Evolutionary conservation across 106 monocot genomes (phyloP), one percentile per base, ranked within the genome.

Genomic region (Dactylorhiza incarnata): DNA sequence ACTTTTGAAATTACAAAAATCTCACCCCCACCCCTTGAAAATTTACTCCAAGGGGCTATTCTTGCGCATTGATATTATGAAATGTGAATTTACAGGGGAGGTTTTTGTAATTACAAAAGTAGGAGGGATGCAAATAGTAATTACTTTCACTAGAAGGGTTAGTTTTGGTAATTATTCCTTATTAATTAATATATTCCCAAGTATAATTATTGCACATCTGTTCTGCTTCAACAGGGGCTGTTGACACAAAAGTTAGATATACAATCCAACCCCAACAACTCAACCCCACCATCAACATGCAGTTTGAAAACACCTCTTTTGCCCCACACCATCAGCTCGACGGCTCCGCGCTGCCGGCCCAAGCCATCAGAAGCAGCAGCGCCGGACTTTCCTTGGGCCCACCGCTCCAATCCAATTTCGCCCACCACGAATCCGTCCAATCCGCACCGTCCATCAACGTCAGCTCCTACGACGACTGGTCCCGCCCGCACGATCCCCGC

Each of bases 391-490:
- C 68, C 29, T 47, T 77, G 5, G 78, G 72, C 10, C 82, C 56
- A 9, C 56, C 69, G 2, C 75, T 55, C 11, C 75, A 58, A 16
- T 17, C 78, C 29, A 63, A 9, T 52, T 43, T 75, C 5, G 79
- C 29, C 10, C 62, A 78, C 48, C 83, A 78, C 50, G 24, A 72
- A 29, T 13, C 71, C 48, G 45, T 15, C 45, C 61, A 59, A 5
- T 29, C 83, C 23, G 11, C 24, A 9, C 73, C 67, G 11, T 26
- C 72, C 50, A 47, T 78, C 46, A 73, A 81, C 11, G 19, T 26
- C 7, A 79, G 66, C 52, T 13, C 76, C 29, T 80, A 72, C 22
- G 80, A 82, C 58, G 83, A 88, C 49, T 88, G 85, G 82, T 8
- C 80, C 7, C 71, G 62, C 70, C 71, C 70, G 1, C 77, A 67